phyloP scores from a whole-genome alignment of 2,329 filamentous ascomycete species.

The Ascochyta rabiei region DNA sequence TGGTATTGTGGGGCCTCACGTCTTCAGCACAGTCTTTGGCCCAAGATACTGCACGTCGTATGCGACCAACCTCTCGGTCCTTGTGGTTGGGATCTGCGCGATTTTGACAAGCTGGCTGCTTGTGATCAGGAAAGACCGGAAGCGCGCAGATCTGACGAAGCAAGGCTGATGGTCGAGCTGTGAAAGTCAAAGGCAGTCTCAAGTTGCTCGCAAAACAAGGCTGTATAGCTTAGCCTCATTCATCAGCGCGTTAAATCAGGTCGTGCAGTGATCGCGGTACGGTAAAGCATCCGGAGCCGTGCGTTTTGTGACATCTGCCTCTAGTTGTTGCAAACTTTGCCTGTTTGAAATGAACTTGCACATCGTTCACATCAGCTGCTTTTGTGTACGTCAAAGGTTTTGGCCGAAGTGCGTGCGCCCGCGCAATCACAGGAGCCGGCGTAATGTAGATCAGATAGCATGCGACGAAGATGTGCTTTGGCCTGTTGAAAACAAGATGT shows the following conservation, averaged over 20 bases:
- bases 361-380: neutral
- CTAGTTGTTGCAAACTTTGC: neutral
- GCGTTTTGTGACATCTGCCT: neutral
- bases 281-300: neutral
- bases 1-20: slow-evolving; percentile 27
- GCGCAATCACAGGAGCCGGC: neutral
- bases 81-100: slow-evolving; percentile 24
- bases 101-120: slow-evolving; percentile 24
- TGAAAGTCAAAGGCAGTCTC: neutral
- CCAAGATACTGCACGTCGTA: slow-evolving; percentile 26
- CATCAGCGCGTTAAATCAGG: neutral
- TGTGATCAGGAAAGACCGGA: slow-evolving; percentile 18
- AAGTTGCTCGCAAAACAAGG: neutral
- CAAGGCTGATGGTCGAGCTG: neutral
- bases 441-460: neutral
- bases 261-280: neutral
- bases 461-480: neutral
- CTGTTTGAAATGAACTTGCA: neutral
- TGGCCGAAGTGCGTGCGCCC: neutral
- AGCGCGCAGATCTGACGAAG: slow-evolving; percentile 1
- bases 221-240: slow-evolving; percentile 2
- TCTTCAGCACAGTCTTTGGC: slow-evolving; percentile 29
- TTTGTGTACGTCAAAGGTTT: neutral
- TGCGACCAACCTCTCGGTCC: slow-evolving; percentile 25
- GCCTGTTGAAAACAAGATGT: neutral